Base-by-base conservation (phyloP, 306 rosid genomes). In the Sechiopsis laciniata region DNA sequence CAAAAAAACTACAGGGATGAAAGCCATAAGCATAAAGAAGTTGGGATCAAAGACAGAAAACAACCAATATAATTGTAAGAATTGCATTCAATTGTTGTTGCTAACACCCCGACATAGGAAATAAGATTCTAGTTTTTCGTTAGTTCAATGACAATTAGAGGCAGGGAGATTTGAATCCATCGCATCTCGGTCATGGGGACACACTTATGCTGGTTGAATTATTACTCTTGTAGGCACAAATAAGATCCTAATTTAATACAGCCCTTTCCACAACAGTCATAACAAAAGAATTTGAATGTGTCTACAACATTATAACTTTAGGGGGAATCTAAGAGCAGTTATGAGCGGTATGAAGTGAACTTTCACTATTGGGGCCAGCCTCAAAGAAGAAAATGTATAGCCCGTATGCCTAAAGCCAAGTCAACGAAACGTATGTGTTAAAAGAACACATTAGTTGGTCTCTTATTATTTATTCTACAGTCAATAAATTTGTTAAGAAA, bases 1-100 rank as follows among this genome's bases (percentile, higher is more conserved):
- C 32, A 24, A 59, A 59, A 59, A 26, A 26, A 26, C 32, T 5
- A 12, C 32, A 24, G 19, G 4, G 32, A 59, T 24, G 14, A 59
- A 59, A 60, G 10, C 67, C 45, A 60, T 5, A 61, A 29, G 12
- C 14, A 26, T 7, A 26, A 29, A 61, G 2, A 7, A 61, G 20
- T 35, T n/a, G 22, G 69, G 22, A 63, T 63, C 51, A 20, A 63
- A 63, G 21, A 50, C 69, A 35, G 69, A 63, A 63, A 63, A 62
- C 21, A 62, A 37, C 50, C 24, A 32, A 62, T 32, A 32, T 63
- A 35, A 32, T 32, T 63, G 50, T 8, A 32, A 35, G 7, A 14
- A 16, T 62, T 62, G 69, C 22, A 8, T 62, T 35, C 9, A 62
- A 40, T 7, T 40, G 9, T 40, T 40, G 37, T 32, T 32, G 37